A percentile compares a stretch with the other conserved stretches of the same genome.
Conservation (phyloP, 164 flowering plant genomes). For the Stephania japonica region DNA sequence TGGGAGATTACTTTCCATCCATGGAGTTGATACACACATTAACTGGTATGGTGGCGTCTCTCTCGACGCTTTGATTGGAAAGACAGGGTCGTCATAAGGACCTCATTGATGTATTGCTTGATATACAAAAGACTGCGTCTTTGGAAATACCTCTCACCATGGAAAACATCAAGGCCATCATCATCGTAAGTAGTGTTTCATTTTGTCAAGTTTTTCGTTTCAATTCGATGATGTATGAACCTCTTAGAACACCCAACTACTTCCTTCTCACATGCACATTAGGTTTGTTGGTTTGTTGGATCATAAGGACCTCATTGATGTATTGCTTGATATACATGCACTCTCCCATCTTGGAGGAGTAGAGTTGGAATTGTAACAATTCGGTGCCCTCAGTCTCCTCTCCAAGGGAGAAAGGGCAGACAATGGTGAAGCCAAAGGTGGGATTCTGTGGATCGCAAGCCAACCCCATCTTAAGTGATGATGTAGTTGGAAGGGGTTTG, state of each 20-base stretch:
- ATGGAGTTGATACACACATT: slow-evolving; percentile 37
- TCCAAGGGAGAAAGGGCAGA: too few species aligned
- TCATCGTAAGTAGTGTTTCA: slow-evolving; percentile 34
- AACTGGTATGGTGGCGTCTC: slow-evolving; percentile 32
- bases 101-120: slow-evolving; percentile 50
- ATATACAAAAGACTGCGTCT: slow-evolving; percentile 24
- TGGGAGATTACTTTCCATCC: slow-evolving; percentile 62
- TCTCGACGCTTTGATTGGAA: slow-evolving; percentile 34
- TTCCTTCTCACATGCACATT: too few species aligned
- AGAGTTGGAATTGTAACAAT: too few species aligned
- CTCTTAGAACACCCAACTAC: too few species aligned
- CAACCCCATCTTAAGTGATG: too few species aligned
- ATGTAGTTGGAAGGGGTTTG: too few species aligned
- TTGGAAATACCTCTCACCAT: slow-evolving; percentile 33
- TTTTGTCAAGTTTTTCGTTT: background rate
- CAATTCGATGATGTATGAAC: too few species aligned
- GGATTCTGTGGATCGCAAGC: too few species aligned
- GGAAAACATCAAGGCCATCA: slow-evolving; percentile 50
- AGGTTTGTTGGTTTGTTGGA: background rate
- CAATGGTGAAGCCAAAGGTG: too few species aligned
- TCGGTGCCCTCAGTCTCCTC: too few species aligned
- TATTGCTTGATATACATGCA: slow-evolving; percentile 42
- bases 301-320: slow-evolving; percentile 48
- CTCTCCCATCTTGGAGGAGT: too few species aligned
- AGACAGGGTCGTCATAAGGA: too few species aligned